Evolutionary conservation across 192 early-diverging fungal species (phyloP).

Genomic region (Helicostylum pulchrum): DNA sequence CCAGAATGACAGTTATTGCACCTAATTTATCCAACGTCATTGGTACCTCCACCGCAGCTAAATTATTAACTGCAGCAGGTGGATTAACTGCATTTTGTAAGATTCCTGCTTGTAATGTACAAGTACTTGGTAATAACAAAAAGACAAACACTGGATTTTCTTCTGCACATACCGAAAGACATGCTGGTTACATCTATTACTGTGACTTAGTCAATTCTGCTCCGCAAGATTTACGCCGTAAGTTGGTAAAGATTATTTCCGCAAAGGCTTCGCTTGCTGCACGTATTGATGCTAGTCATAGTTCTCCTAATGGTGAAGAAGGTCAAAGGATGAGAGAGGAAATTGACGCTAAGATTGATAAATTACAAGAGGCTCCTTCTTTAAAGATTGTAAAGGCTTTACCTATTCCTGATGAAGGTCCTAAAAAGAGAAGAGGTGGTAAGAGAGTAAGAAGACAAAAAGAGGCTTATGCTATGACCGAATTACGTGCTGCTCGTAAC

Average conservation of each 20-base stretch:
- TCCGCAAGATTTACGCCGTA: slow-evolving; percentile 73
- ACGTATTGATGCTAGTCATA: slow-evolving; percentile 77
- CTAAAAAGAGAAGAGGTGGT: slow-evolving; percentile 90
- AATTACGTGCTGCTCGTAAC: slow-evolving; percentile 87
- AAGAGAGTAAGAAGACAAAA: slow-evolving; percentile 79
- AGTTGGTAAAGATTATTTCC: slow-evolving; percentile 75
- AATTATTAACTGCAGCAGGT: slow-evolving; percentile 87
- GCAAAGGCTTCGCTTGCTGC: slow-evolving; percentile 82
- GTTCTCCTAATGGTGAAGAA: slow-evolving; percentile 65
- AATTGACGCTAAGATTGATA: slow-evolving; percentile 84
- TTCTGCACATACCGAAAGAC: slow-evolving; percentile 58
- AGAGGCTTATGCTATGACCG: slow-evolving; percentile 79
- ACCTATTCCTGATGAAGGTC: slow-evolving; percentile 87
- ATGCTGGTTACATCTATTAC: slow-evolving; percentile 80
- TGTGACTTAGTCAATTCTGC: slow-evolving; percentile 65
- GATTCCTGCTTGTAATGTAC: slow-evolving; percentile 89
- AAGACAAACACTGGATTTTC: slow-evolving; percentile 68
- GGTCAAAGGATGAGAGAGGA: slow-evolving; percentile 75
- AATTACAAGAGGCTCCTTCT: slow-evolving; percentile 82
- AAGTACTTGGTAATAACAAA: slow-evolving; percentile 43
- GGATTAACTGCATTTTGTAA: slow-evolving; percentile 82
- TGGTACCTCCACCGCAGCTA: slow-evolving; percentile 82
- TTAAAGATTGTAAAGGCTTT: slow-evolving; percentile 82
- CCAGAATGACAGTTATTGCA: slow-evolving; percentile 87
- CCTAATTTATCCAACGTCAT: slow-evolving; percentile 90